Percentiles rank a stretch among this genome's conserved stretches.
phyloP scores from a whole-genome alignment of 345 rosid species.

The Cochlearia excelsa region DNA sequence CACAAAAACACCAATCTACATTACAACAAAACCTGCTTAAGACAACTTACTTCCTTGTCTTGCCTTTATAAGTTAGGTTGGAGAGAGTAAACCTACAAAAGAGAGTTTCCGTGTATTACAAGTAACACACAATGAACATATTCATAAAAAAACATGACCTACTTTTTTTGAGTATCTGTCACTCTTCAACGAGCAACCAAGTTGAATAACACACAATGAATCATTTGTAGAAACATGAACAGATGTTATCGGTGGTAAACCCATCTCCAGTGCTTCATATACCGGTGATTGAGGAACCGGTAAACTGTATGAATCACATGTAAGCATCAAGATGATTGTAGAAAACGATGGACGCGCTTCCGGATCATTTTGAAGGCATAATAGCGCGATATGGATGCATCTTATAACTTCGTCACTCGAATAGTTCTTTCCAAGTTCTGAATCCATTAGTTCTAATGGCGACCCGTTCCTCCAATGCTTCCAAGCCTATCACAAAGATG shows the following conservation, averaged over 20 bases:
- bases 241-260: not conserved
- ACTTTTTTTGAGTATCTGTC: not conserved
- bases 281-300: conserved; percentile 35
- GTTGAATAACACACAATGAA: too few relatives aligned
- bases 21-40: too few relatives aligned
- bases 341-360: conserved; percentile 34
- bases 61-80: too few relatives aligned
- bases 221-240: conserved; percentile 5
- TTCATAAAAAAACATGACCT: not conserved
- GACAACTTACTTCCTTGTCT: too few relatives aligned
- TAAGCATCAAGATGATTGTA: conserved; percentile 37
- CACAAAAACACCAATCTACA: too few relatives aligned
- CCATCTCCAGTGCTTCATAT: conserved; percentile 6
- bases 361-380: conserved; percentile 44
- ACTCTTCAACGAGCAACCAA: conserved; percentile 24
- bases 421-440: conserved; percentile 23
- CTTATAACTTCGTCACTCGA: conserved; percentile 27
- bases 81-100: too few relatives aligned
- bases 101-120: too few relatives aligned
- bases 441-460: conserved; percentile 42
- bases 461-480: conserved; percentile 43
- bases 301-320: conserved; percentile 26
- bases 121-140: too few relatives aligned
- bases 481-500: conserved; percentile 39
- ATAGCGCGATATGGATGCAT: too few relatives aligned